Base-by-base conservation (phyloP, 2,329 filamentous ascomycete genomes). In the Fusarium bulbicola region DNA sequence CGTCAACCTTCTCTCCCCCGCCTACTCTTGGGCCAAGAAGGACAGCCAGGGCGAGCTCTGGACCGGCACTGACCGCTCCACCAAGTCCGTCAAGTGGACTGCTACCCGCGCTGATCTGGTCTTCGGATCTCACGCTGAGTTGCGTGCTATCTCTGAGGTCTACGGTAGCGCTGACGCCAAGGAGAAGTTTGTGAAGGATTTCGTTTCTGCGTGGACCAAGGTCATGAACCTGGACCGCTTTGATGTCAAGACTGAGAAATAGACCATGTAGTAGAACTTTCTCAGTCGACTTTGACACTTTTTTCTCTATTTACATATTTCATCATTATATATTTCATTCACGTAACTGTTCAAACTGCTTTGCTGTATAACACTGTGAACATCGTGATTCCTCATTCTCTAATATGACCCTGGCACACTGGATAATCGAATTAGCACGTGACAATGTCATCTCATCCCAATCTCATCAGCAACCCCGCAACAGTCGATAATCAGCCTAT, bases 161-260 rank as follows among this genome's bases (percentile, higher is more conserved):
- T 94, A 94, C 76, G 92, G 84, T 42, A 86, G 86, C 72, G 78
- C 84, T 1, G 92, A 92, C 76, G 86, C 84, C 15, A 80, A 87
- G 64, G 85, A 88, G 65, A 92, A 91, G 85, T 92, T 94, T 66
- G 88, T 90, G 47, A 89, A 87, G 81, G 92, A 94, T 84, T 94
- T 94, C 77, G 86, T 93, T 21, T 83, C 85, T 13, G 91, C 90
- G 6, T 94, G 92, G 92, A 84, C 85, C 76, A 94, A 94, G 90
- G 89, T 94, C 16, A 92, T 92, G 89, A 91, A 92, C 78, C 79
- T 92, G 63, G 92, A 94, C 80, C 88, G 92, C 18, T 94, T 90
- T 77, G 92, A 94, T n/a, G 52, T 75, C 26, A 63, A 75, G 45
- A 42, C 21, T 16, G 18, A 63, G 45, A 66, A 66, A 18, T 42